Evolutionary conservation across 176 grass and related monocot species (phyloP), one percentile per base, ranked within the genome.

Genomic region (Poa pratensis): DNA sequence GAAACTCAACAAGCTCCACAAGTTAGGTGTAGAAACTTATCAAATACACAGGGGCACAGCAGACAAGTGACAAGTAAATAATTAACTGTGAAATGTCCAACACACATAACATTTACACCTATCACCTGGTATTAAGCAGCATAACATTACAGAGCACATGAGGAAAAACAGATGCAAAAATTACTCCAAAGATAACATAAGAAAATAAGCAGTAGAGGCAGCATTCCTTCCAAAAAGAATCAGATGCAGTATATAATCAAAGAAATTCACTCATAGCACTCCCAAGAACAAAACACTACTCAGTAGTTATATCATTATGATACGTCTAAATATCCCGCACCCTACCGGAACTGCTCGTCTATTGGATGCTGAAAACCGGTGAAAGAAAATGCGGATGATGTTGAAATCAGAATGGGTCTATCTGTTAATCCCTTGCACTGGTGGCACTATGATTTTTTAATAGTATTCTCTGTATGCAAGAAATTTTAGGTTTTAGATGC

Each of bases 381-480:
- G n/a, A 30, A 83, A 69, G 68, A 74, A 85, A 80, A 82, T 80
- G 66, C 66, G 30, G 90, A 62, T 32, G 86, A 92, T 34, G 50
- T 77, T 68, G 88, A 92, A 75, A 80, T 94, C 66, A 90, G 88
- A 81, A 96, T 99, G 91, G 94, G 91, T 85, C 79, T 94, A 28
- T 94, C 93, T 58, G 94, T 92, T 69, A 94, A 99, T 89, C 79
- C 95, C 23, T 79, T 95, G 60, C 87, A 93, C 77, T 86, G 88
- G 96, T 99, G 83, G 68, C 16, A 79, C 43, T 9, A 10, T 6
- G 11, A 52, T 74, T 70, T 20, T 15, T 49, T 34, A 12, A 12
- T 27, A 68, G 18, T 73, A n/a, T 61, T 83, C 26, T 22, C 4
- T 76, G 17, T 76, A 76, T 59, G 40, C 34, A 52, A 75, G 23